Evolutionary conservation across 768 basidiomycete genomes (phyloP).

Genomic region (Pleurotus ostreatus): DNA sequence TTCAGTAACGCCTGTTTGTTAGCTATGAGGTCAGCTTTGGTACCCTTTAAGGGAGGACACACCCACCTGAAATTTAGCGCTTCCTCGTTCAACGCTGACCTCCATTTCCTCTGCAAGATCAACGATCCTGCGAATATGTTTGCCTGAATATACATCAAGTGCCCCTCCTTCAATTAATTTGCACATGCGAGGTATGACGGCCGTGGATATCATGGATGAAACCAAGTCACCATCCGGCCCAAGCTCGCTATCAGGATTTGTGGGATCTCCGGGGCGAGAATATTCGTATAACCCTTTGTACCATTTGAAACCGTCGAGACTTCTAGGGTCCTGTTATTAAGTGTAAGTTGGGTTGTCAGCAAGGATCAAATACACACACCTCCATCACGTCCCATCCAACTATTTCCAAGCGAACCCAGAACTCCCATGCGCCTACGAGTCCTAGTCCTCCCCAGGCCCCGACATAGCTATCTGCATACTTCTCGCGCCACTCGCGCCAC

Average conservation of each 20-base stretch:
- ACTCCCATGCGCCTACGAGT: conserved; percentile 88
- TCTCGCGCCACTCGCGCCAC: conserved; percentile 60
- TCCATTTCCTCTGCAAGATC: conserved; percentile 82
- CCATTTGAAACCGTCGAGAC: conserved; percentile 82
- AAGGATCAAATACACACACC: conserved; percentile 35
- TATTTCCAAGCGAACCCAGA: conserved; percentile 86
- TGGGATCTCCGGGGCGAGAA: conserved; percentile 47
- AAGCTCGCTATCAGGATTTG: conserved; percentile 45
- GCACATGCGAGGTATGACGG: conserved; percentile 70
- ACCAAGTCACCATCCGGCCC: conserved; percentile 87
- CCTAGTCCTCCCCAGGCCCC: conserved; percentile 92
- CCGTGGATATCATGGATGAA: conserved; percentile 82
- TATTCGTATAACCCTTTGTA: conserved; percentile 76
- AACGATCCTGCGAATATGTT: conserved; percentile 55
- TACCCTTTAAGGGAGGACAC: neutral
- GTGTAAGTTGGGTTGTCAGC: conserved; percentile 7
- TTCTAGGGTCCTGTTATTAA: conserved; percentile 39
- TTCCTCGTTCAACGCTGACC: conserved; percentile 61
- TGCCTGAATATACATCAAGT: conserved; percentile 75
- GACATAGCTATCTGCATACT: conserved; percentile 75
- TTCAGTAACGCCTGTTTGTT: conserved; percentile 50
- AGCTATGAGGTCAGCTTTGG: too few relatives aligned
- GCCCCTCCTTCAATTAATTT: conserved; percentile 77
- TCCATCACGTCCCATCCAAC: conserved; percentile 86
- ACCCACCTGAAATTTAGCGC: conserved; percentile 61